phyloP scores from a whole-genome alignment of 352 stramenopile genomes.

The Pythium oligandrum region DNA sequence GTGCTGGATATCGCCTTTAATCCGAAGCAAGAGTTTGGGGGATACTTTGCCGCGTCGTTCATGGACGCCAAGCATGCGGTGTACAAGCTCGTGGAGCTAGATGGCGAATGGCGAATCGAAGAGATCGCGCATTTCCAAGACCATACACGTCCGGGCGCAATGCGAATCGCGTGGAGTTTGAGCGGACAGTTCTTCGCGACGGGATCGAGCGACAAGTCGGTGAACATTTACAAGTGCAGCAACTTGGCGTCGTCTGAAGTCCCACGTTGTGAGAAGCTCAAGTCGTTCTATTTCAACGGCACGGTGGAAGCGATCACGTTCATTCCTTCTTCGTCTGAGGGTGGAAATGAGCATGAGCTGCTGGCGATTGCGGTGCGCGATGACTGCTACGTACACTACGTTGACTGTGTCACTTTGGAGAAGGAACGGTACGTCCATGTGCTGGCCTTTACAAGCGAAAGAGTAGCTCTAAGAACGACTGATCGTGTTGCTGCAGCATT shows the following conservation, averaged over 20 bases:
- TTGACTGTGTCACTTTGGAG: constrained; percentile 72
- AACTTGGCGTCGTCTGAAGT: constrained; percentile 11
- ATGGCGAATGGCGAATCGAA: constrained; percentile 35
- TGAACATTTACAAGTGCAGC: constrained; percentile 60
- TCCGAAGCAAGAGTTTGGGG: constrained; percentile 25
- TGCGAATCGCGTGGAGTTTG: constrained; percentile 61
- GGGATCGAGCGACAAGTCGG: constrained; percentile 65
- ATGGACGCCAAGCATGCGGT: constrained; percentile 75
- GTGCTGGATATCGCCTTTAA: constrained; percentile 67
- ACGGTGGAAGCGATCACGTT: constrained; percentile 66
- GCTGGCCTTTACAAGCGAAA: too few relatives aligned
- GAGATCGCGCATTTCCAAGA: constrained; percentile 54
- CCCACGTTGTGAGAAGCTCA: constrained; percentile 47
- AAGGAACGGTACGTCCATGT: constrained; percentile 52
- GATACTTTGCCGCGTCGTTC: constrained; percentile 56
- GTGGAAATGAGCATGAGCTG: constrained; percentile 23
- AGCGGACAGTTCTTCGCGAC: constrained; percentile 60
- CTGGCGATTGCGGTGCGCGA: constrained; percentile 66
- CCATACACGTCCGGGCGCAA: constrained; percentile 61
- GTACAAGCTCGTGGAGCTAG: constrained; percentile 32
- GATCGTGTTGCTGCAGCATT: constrained; percentile 29
- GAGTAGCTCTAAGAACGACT: too few relatives aligned
- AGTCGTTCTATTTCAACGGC: constrained; percentile 86
- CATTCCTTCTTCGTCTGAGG: constrained; percentile 19
- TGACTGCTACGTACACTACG: constrained; percentile 84